Evolutionary conservation across 176 grass and related monocot genomes (phyloP), one percentile per base, ranked within the genome.

Genomic region (Aegilops sharonensis): DNA sequence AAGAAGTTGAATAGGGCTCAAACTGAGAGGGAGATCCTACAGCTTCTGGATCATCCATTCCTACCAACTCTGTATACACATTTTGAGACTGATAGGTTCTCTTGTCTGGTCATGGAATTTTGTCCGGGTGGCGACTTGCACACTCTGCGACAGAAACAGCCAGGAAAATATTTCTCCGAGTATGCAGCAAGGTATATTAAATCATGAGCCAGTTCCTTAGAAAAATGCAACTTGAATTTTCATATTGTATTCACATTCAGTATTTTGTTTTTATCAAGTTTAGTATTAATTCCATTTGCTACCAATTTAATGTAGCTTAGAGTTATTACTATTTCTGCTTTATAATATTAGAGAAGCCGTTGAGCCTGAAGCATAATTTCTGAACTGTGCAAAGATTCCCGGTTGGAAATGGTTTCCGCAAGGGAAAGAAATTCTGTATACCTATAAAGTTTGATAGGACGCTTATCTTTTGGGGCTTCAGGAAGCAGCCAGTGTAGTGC

Each of bases 101-200:
- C 91, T 18, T 98, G 96, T 83, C 85, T 98, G 60, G 93, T 98
- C 34, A 98, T 98, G 96, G 96, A 98, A 79, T 98, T 95, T 83
- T 98, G 96, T 83, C 93, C 91, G 3, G 96, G 96, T 86, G 96
- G 96, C 3, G 96, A 98, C 80, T 83, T 98, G 81, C 93, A 98
- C 88, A 95, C 93, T 11, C 84, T 95, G 84, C 94, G 94, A 75
- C 94, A 96, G 79, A 90, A 88, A 81, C 94, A 93, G 34, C 85
- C 91, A 43, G 94, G 94, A 71, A 97, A 94, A 76, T 86, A 97
- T 77, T 97, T 97, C 82, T 94, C 94, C 1, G 94, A 97, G 76
- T 94, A 97, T 13, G 92, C 94, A 71, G 94, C 94, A 78, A 97
- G 94, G 94, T 97, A 80, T 64, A 64, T 70, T 70, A 61, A 68